phyloP scores from a whole-genome alignment of 495 filamentous ascomycete species.

The Tuber borchii region DNA sequence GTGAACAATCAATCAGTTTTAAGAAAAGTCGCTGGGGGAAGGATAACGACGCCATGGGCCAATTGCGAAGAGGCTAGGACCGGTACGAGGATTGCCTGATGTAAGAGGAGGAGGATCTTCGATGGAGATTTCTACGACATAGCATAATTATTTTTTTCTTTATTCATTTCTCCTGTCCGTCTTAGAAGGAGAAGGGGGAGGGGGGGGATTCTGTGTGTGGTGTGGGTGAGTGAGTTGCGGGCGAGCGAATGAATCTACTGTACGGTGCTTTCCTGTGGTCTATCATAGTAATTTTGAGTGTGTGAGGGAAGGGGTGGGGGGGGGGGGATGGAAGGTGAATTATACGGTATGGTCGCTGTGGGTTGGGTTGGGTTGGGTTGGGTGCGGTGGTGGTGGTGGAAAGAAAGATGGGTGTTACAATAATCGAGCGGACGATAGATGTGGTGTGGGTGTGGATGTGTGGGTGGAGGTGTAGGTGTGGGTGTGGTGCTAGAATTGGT shows the following conservation, averaged over 20 bases:
- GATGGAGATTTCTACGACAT: constrained; percentile 12
- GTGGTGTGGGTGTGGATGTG: neutral
- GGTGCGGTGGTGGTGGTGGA: too few species aligned
- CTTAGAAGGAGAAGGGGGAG: constrained; percentile 7
- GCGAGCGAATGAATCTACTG: neutral
- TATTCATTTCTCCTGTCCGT: neutral
- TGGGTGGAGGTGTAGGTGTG: neutral
- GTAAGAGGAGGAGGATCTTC: constrained; percentile 35
- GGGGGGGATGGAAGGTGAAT: neutral
- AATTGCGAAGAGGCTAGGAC: constrained; percentile 22
- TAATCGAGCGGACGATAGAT: neutral
- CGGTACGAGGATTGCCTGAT: constrained; percentile 27
- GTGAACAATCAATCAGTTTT: neutral
- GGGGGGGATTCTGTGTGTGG: constrained; percentile 7
- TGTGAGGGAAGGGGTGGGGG: neutral
- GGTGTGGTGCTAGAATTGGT: neutral
- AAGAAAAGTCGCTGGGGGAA: constrained; percentile 16
- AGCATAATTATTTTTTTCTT: neutral
- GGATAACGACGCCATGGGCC: neutral
- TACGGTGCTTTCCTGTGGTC: neutral
- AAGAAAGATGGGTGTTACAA: neutral
- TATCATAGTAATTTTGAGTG: neutral
- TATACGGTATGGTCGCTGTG: neutral
- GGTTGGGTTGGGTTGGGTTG: neutral
- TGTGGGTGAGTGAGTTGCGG: neutral